These are phyloP conservation scores for Nemania sp. DNA, from an alignment of 2,329 filamentous ascomycete genomes.

Conservation along the genomic window DNA sequence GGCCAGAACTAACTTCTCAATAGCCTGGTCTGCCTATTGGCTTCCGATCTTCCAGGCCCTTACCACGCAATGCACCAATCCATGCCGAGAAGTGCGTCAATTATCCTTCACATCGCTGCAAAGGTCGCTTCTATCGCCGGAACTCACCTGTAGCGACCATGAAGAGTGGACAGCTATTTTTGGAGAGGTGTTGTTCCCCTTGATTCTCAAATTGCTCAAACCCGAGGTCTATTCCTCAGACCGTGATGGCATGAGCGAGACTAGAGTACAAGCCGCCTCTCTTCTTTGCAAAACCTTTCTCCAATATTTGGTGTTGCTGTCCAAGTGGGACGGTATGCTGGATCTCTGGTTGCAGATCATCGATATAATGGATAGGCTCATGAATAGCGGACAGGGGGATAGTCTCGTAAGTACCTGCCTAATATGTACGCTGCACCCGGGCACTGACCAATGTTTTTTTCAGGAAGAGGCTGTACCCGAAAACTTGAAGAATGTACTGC, in stretches of 20 bases:
- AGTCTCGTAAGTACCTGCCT: conserved; percentile 69
- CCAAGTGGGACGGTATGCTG: conserved; percentile 85
- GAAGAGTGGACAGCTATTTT: conserved; percentile 96
- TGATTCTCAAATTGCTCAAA: conserved; percentile 85
- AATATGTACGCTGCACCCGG: background rate
- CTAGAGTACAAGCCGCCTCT: conserved; percentile 86
- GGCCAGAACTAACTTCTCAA: conserved; percentile 35
- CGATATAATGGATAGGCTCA: conserved; percentile 91
- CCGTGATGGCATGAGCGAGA: conserved; percentile 92
- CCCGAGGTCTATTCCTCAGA: conserved; percentile 94
- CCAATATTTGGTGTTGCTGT: conserved; percentile 85
- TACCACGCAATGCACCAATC: conserved; percentile 89
- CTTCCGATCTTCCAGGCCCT: conserved; percentile 89
- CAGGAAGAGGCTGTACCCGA: conserved; percentile 95
- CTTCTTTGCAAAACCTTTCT: conserved; percentile 94
- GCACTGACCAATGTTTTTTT: conserved; percentile 20
- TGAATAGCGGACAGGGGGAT: conserved; percentile 93
- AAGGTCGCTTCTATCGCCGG: conserved; percentile 80
- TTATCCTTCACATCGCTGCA: conserved; percentile 86
- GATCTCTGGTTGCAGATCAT: conserved; percentile 92
- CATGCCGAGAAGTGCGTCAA: conserved; percentile 89
- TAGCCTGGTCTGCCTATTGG: conserved; percentile 98
- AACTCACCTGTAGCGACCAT: conserved; percentile 81
- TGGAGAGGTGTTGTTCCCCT: conserved; percentile 87
- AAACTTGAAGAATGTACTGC: conserved; percentile 91